Base-by-base conservation (phyloP, 2,329 filamentous ascomycete genomes). In the Nemania sp. region DNA sequence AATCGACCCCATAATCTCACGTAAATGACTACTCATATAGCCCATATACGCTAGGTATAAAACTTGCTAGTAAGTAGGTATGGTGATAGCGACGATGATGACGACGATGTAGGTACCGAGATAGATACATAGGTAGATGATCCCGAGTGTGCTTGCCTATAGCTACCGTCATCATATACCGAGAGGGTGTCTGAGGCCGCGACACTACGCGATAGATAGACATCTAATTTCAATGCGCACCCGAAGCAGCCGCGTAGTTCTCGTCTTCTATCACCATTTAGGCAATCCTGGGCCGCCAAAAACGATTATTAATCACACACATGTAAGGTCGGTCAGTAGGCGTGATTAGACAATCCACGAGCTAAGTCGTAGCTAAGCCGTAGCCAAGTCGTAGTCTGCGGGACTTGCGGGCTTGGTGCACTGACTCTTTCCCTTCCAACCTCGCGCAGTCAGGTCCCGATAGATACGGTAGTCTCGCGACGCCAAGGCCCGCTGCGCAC, bases 221-320 rank as follows among this genome's bases (percentile, higher is more conserved):
- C 13, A 2, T 51, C 11, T 52, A 29, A 8, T 6, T 6, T 27
- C 11, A 18, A 45, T 54, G 24, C 38, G n/a, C n/a, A 62, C 26
- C 51, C 49, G 26, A 62, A 47, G 35, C 24, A 18, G 32, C 59
- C 35, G 24, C 27, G n/a, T 45, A 24, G 45, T 41, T 41, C 35
- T 54, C 26, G 27, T 32, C 32, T 29, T 45, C 10, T 7, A 27
- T 53, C 15, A 24, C 49, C 22, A 49, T 35, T 51, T 52, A 8
- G 22, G 20, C 35, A n/a, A 41, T 18, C 15, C 41, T 7, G 43
- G n/a, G 6, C n/a, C 35, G 35, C 35, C 5, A 6, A 41, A 3
- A 8, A 15, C 35, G 13, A 41, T 41, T 41, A 41, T 41, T 41
- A 41, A 41, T 41, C 35, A 41, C 7, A 15, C 13, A 35, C 13